Evolutionary conservation across 2,329 filamentous ascomycete species (phyloP).

Genomic region (Fusarium nurragi): DNA sequence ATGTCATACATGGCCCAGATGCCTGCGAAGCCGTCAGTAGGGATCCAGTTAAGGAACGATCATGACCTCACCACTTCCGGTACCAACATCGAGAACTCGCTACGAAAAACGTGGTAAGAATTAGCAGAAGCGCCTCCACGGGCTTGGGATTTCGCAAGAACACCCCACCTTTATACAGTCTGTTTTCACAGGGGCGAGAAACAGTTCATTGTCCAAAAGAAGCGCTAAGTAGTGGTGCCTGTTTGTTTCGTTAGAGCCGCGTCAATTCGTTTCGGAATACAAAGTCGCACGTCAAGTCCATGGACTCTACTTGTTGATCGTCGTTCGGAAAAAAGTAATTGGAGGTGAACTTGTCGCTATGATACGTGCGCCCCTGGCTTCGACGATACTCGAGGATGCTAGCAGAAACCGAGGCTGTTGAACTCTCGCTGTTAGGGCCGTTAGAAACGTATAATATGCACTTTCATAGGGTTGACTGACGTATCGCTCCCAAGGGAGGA

Average conservation of each 20-base stretch:
- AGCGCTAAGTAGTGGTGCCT: constrained; percentile 3
- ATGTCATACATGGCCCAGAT: not conserved
- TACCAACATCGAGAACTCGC: constrained; percentile 1
- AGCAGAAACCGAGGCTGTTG: not conserved
- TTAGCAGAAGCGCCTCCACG: rapidly evolving
- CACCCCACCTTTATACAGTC: not conserved
- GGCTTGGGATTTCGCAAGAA: rapidly evolving
- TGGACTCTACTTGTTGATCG: not conserved
- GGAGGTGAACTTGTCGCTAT: not conserved
- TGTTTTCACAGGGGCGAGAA: not conserved
- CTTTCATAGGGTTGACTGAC: rapidly evolving
- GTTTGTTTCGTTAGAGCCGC: rapidly evolving
- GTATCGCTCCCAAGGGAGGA: not conserved
- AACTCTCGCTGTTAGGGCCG: not conserved
- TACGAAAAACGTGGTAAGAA: rapidly evolving
- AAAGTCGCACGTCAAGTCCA: not conserved
- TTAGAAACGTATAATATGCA: rapidly evolving
- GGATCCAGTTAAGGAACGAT: rapidly evolving
- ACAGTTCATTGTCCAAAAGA: not conserved
- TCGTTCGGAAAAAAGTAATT: constrained; percentile 7
- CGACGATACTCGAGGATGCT: constrained; percentile 3
- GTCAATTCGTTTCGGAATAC: rapidly evolving
- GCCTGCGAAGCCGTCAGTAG: not conserved
- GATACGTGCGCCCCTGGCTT: not conserved
- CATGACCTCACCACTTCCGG: not conserved